Evolutionary conservation across 1,284 basidiomycete species (phyloP), one percentile per base, ranked within the genome.

Genomic region (Macrocybe sp.): DNA sequence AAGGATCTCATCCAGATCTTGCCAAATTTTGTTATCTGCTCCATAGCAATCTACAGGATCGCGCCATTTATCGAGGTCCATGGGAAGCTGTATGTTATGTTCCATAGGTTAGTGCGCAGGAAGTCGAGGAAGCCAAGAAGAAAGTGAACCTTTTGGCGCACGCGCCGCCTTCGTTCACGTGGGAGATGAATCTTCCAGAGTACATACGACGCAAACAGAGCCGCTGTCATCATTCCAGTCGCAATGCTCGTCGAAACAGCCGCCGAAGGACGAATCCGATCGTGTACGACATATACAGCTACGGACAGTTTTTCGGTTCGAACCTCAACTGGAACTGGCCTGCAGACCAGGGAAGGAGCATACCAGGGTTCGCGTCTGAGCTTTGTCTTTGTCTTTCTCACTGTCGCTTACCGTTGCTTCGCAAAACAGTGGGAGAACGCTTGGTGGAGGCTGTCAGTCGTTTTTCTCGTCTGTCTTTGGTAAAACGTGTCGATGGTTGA

Each of bases 221-320:
- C 14, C 14, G 14, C 14, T 14, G 14, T 14, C 14, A 14, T 14
- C 14, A 14, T 14, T 14, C 14, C 14, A 14, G 14, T 14, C 14
- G 14, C 14, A 14, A 14, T 14, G 14, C 14, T 14, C 14, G 14
- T 14, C 14, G 14, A 14, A 14, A 14, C 14, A 14, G 14, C 14
- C 14, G 14, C 14, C 16, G 41, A 31, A 11, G 41, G 34, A 42
- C 9, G 2, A 69, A 79, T 56, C 59, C 70, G 4, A 55, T 68
- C 6, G 65, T 79, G 0, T 78, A 73, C 47, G 73, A 79, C 53
- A 67, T 79, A 31, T 74, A 75, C 56, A 57, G 64, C 32, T 82
- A 76, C 54, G 65, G 70, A 7, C 55, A 67, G 22, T 74, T 72
- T 2, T 79, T 79, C 53, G 65, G 64, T 4, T 70, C 69, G 3